Percentiles rank a stretch among this genome's conserved stretches.
Conservation (phyloP, 1,139 yeast species). For the Meyerozyma carpophila region DNA sequence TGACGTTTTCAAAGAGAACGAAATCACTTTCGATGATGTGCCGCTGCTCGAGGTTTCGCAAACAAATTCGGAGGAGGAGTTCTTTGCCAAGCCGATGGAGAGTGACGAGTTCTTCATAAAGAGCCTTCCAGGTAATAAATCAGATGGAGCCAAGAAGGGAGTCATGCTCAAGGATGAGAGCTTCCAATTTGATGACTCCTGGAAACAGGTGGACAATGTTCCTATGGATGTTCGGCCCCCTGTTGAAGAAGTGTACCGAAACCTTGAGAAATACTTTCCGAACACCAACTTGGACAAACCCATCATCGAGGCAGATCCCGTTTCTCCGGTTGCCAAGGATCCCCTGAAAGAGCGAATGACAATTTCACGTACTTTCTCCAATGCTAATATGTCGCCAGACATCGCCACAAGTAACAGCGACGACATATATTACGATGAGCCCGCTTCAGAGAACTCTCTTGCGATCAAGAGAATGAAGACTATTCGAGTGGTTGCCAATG, state of each 20-base stretch:
- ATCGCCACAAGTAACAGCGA: constrained; percentile 17
- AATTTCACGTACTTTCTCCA: constrained; percentile 44
- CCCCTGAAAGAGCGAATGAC: constrained; percentile 9
- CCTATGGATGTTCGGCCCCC: constrained; percentile 74
- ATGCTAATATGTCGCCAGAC: constrained; percentile 41
- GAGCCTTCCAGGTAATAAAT: constrained; percentile 11
- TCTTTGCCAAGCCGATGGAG: constrained; percentile 25
- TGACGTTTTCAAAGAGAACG: constrained; percentile 63
- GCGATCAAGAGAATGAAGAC: constrained; percentile 63
- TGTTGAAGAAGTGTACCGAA: constrained; percentile 86
- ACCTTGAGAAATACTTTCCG: constrained; percentile 89
- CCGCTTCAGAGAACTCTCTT: neutral
- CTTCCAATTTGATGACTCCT: constrained; percentile 1
- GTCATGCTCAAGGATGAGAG: constrained; percentile 1
- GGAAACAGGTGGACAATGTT: constrained; percentile 26
- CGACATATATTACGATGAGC: constrained; percentile 14
- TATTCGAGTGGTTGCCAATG: constrained; percentile 87
- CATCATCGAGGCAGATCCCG: constrained; percentile 75
- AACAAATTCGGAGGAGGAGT: constrained; percentile 19
- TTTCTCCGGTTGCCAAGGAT: constrained; percentile 37
- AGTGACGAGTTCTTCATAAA: constrained; percentile 26
- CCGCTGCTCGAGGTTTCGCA: constrained; percentile 42
- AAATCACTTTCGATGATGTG: constrained; percentile 66
- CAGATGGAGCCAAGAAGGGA: constrained; percentile 13
- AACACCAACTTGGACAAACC: constrained; percentile 90